Evolutionary conservation across 2,329 filamentous ascomycete species (phyloP).

Genomic region (Sarocladium strictum): DNA sequence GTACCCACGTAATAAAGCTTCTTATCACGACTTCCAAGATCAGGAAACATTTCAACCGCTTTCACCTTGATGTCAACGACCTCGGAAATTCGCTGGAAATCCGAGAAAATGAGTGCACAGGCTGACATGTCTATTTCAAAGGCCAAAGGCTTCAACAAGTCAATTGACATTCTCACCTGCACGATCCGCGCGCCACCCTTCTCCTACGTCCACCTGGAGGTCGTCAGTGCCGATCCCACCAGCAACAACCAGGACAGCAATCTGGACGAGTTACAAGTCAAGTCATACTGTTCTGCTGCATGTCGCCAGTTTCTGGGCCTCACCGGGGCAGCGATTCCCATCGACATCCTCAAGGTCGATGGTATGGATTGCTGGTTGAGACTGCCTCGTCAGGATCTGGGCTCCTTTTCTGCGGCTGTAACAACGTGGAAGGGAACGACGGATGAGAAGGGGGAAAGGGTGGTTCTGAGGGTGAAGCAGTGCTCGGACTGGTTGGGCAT

Average conservation of each 20-base stretch:
- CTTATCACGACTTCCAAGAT: background rate
- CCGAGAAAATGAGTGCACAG: conserved; percentile 14
- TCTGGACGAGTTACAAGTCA: conserved; percentile 58
- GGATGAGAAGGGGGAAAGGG: conserved; percentile 33
- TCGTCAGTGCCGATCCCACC: conserved; percentile 25
- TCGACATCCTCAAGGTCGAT: conserved; percentile 64
- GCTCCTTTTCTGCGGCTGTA: conserved; percentile 56
- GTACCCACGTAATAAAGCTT: background rate
- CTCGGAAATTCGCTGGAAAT: background rate
- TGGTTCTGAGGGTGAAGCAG: conserved; percentile 47
- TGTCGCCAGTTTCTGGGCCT: conserved; percentile 65
- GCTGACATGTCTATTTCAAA: conserved; percentile 22
- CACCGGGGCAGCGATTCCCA: conserved; percentile 57
- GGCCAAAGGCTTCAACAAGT: conserved; percentile 27
- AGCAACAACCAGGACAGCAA: conserved; percentile 14
- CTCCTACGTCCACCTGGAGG: conserved; percentile 51
- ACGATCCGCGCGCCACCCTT: conserved; percentile 47
- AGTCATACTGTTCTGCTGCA: conserved; percentile 56
- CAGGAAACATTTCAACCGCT: too few species aligned
- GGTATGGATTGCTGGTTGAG: conserved; percentile 56
- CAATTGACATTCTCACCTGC: conserved; percentile 43
- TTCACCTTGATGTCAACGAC: too few species aligned
- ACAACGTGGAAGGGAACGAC: conserved; percentile 55
- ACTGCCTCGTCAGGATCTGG: conserved; percentile 54
- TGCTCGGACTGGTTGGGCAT: conserved; percentile 60